Evolutionary conservation across 129 eudicot genomes (phyloP), one percentile per base, ranked within the genome.

Genomic region (Sambucus nigra): DNA sequence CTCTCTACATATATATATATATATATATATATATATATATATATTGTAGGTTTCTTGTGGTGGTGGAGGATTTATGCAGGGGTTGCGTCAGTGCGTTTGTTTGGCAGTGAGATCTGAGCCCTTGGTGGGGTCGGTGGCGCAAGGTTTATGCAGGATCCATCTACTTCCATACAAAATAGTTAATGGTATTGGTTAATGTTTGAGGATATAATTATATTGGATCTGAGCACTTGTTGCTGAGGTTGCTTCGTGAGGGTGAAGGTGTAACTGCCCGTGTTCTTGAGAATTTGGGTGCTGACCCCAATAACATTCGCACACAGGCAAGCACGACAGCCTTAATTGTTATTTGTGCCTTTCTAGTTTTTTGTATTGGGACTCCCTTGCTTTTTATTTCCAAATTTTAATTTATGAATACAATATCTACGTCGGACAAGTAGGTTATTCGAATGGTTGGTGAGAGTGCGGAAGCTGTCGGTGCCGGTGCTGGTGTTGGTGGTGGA

Each of bases 201-300:
- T 35, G 69, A 87, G 96, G 96, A 45, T 88, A 87, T 63, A 82
- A 79, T 55, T 87, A 87, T 62, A 87, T 87, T 54, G 96, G 96
- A 27, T 82, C 96, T 0, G 96, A 87, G 76, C 96, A 87, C 66
- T 69, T 87, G 63, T 71, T 87, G 29, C 68, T 87, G 63, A 94
- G 96, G 42, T 77, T 87, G 76, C 88, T 87, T 51, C 88, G 96
- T 48, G 94, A 87, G 78, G 96, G 94, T 71, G 96, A 87, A 54
- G 96, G 96, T 40, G 96, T 87, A 24, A 94, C 96, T 53, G 96
- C 94, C 40, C 94, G 96, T 64, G 94, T 87, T 53, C 79, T 87
- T 33, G 96, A 79, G 61, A 87, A 79, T 38, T 59, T 87, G 63
- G 96, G 96, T 41, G 96, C 88, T 28, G 94, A 87, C 61, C 81